These are phyloP conservation scores for Chaetothyriales sp. DNA, from an alignment of 2,329 filamentous ascomycete species.

Conservation along the genomic window DNA sequence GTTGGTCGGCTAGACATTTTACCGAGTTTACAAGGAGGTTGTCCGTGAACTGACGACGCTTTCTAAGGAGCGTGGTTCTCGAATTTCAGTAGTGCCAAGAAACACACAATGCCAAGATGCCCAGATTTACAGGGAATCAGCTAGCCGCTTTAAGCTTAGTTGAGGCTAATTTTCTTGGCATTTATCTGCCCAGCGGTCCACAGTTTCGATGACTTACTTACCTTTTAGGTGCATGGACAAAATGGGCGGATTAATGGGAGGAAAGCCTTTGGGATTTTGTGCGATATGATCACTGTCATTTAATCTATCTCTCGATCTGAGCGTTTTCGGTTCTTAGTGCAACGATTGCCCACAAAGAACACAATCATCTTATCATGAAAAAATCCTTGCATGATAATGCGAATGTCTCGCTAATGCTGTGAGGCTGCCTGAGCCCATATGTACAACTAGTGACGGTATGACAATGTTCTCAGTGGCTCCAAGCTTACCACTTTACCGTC, in stretches of 20 bases:
- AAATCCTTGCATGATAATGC: slow-evolving; percentile 3
- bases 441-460: not conserved
- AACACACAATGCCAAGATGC: not conserved
- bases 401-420: slow-evolving; percentile 1
- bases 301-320: not conserved
- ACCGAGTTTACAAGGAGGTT: slow-evolving; percentile 2
- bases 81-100: not conserved
- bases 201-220: not conserved
- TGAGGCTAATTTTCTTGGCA: not conserved
- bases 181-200: not conserved
- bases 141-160: not conserved
- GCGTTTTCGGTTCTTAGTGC: not conserved
- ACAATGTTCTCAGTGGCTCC: not conserved
- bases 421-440: not conserved
- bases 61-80: not conserved
- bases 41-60: not conserved
- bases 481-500: not conserved
- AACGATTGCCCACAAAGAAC: not conserved
- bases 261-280: not conserved
- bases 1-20: slow-evolving; percentile 88
- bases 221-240: not conserved
- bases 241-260: not conserved
- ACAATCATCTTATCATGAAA: slow-evolving; percentile 1
- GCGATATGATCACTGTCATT: not conserved
- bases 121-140: not conserved